These are phyloP conservation scores for Plantago lanceolata DNA, from an alignment of 305 asterid species.

Conservation along the genomic window DNA sequence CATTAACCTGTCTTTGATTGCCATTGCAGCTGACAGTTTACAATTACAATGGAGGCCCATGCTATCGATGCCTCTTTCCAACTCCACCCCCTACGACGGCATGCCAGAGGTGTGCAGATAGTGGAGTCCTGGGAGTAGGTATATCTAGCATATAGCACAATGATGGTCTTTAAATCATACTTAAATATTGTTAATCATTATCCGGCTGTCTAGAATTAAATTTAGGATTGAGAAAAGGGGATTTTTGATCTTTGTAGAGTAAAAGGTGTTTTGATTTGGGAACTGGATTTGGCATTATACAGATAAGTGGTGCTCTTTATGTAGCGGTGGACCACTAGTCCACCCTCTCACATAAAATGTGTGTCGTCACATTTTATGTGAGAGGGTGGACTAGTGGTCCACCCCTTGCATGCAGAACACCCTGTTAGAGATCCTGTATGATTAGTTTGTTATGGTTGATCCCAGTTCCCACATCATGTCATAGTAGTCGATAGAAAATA, in stretches of 20 bases:
- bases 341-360: neutral
- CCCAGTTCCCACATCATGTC: too few species aligned
- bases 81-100: slow-evolving; percentile 92
- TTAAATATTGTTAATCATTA: neutral
- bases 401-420: too few species aligned
- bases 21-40: slow-evolving; percentile 79
- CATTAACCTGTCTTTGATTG: slow-evolving; percentile 12
- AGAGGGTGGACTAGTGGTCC: neutral
- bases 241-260: too few species aligned
- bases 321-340: too few species aligned
- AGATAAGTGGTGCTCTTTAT: too few species aligned
- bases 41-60: slow-evolving; percentile 80
- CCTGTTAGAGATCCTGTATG: too few species aligned
- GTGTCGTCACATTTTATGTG: neutral
- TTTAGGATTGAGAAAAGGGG: too few species aligned
- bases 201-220: too few species aligned
- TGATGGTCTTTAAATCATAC: neutral
- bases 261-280: too few species aligned
- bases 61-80: slow-evolving; percentile 92
- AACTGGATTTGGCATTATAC: too few species aligned
- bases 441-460: too few species aligned
- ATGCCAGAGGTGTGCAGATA: slow-evolving; percentile 94
- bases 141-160: slow-evolving; percentile 25
- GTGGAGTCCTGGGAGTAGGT: slow-evolving; percentile 99
- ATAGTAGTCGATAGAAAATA: too few species aligned